Base-by-base conservation (phyloP, 495 filamentous ascomycete species). In the Penicillium angulare region DNA sequence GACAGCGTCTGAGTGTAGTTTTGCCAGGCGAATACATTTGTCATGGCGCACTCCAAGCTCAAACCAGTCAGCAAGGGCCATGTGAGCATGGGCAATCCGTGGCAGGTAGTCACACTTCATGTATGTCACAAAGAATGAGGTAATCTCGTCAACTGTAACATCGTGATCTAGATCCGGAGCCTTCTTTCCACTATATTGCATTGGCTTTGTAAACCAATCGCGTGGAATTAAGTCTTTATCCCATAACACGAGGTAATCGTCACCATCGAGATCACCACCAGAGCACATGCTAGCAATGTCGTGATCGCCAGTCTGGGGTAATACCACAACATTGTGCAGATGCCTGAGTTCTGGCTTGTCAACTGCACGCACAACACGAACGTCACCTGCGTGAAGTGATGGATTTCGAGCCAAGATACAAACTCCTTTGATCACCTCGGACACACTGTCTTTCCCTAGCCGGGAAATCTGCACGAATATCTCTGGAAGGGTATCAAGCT, bases 211-310 rank as follows among this genome's bases (percentile, higher is more conserved):
- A 49, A 90, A 86, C 80, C 83, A 89, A 40, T 86, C 72, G 0
- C 47, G 35, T 2, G 90, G 91, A 21, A 92, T 65, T 5, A 99
- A 74, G 36, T 86, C 80, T 27, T 75, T 59, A 56, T 99, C 91
- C 93, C 93, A 99, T 29, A 97, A 88, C 16, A 97, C 86, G 20
- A 96, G 79, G 61, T 87, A 99, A 62, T 97, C 95, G 57, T 99
- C 93, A 0, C 93, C 93, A 67, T 99, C 93, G 3, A 99, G 74
- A 64, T 99, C 93, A 5, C 93, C 95, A 2, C 93, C 93, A 5
- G 93, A 95, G 55, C 91, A 93, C 93, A 97, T 97, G 52, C 86
- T 88, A 7, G 90, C 79, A 21, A 99, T 67, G 55, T 92, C 89
- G 32, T 86, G 77, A 65, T 97, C 92, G 0, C 93, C 93, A 0